Conservation (phyloP, 805 yeast species). For the Cyberlindnera mycetangii region DNA sequence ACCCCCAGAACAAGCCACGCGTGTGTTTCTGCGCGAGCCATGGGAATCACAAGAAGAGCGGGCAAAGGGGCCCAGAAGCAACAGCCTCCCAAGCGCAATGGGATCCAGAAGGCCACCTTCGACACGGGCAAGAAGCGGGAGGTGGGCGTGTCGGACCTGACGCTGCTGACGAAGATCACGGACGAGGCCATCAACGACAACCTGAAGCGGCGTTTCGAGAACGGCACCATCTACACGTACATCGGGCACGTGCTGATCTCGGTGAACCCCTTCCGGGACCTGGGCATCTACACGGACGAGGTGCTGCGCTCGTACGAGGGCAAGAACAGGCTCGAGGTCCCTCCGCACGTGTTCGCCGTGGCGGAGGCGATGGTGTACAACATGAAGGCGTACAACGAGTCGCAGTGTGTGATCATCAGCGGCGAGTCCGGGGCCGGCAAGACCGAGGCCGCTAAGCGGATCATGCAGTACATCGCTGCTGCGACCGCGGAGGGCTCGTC, state of each 20-base stretch:
- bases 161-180: conserved; percentile 80
- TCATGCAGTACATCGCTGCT: conserved; percentile 94
- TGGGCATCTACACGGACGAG: conserved; percentile 89
- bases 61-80: conserved; percentile 46
- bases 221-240: conserved; percentile 87
- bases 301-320: conserved; percentile 77
- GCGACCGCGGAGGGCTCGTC: conserved; percentile 70
- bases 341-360: conserved; percentile 97
- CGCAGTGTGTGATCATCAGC: conserved; percentile 94
- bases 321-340: conserved; percentile 90
- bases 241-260: conserved; percentile 94
- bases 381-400: conserved; percentile 89
- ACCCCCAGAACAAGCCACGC: background rate
- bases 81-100: conserved; percentile 55
- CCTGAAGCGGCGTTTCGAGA: conserved; percentile 81
- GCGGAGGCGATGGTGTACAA: conserved; percentile 97
- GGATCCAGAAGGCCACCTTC: conserved; percentile 84
- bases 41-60: conserved; percentile 80
- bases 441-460: conserved; percentile 96
- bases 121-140: conserved; percentile 87
- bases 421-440: conserved; percentile 99
- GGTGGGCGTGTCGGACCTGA: conserved; percentile 96
- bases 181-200: conserved; percentile 94
- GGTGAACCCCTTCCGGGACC: conserved; percentile 93
- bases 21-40: conserved; percentile 24